phyloP scores from a whole-genome alignment of 106 monocot genomes.

The Dioscorea alata region DNA sequence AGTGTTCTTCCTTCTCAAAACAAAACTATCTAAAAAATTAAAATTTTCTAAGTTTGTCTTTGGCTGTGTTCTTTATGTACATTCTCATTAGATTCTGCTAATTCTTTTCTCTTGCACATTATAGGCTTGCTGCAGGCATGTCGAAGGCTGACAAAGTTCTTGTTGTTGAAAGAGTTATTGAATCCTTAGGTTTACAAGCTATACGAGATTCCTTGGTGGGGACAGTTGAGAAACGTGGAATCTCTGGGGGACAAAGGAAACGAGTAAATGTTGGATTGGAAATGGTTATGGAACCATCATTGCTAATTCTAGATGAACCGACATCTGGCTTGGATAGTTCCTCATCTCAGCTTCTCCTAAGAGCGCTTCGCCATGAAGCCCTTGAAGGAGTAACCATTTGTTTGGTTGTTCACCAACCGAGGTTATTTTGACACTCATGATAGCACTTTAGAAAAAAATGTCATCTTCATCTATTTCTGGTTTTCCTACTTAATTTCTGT shows the following conservation, averaged over 20 bases:
- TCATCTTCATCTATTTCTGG: background rate
- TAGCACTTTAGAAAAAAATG: background rate
- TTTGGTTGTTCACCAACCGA: conserved; percentile 96
- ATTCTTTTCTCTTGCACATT: background rate
- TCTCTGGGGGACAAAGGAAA: conserved; percentile 94
- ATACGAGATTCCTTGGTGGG: conserved; percentile 88
- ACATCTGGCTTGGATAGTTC: conserved; percentile 96
- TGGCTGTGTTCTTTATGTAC: background rate
- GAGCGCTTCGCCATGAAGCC: conserved; percentile 85
- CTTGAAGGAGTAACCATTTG: conserved; percentile 94
- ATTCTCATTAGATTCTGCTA: background rate
- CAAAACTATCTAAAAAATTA: no score
- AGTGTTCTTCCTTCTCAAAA: no score
- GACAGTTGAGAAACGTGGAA: conserved; percentile 92
- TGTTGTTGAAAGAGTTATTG: conserved; percentile 93
- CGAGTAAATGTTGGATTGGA: conserved; percentile 92
- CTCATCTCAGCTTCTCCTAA: conserved; percentile 78
- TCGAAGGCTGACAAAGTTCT: conserved; percentile 75
- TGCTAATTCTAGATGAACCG: conserved; percentile 92
- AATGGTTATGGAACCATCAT: conserved; percentile 98
- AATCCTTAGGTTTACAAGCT: conserved; percentile 73
- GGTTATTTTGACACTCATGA: conserved; percentile 33
- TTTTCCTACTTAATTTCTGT: no score
- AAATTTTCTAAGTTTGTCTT: no score
- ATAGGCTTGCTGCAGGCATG: conserved; percentile 65